A percentile compares a stretch with the other conserved stretches of the same genome.
These are phyloP conservation scores for Cladophialophora immunda DNA, from an alignment of 2,329 filamentous ascomycete species.

Conservation along the genomic window DNA sequence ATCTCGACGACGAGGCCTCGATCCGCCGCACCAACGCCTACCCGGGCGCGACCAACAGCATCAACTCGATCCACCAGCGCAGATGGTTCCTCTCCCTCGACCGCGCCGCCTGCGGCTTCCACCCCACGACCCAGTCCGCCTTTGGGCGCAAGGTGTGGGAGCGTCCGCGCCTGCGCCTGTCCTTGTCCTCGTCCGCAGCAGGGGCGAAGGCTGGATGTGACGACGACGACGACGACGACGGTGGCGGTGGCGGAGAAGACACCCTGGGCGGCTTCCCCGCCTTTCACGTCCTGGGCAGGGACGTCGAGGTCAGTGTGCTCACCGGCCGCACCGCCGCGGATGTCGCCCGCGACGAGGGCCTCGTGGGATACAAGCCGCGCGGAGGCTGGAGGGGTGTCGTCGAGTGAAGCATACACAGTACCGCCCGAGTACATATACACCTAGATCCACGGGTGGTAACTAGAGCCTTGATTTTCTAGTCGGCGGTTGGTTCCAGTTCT, in stretches of 20 bases:
- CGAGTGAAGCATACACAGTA: constrained; percentile 28
- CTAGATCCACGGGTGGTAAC: no score
- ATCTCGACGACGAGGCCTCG: constrained; percentile 42
- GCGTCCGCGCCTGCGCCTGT: constrained; percentile 22
- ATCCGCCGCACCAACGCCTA: constrained; percentile 72
- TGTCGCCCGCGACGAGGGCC: constrained; percentile 68
- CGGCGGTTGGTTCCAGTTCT: no score
- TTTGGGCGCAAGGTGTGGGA: constrained; percentile 42
- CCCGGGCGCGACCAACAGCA: constrained; percentile 69
- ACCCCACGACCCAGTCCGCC: constrained; percentile 19
- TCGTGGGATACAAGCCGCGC: constrained; percentile 64
- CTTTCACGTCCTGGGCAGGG: constrained; percentile 69
- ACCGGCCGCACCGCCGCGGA: constrained; percentile 69
- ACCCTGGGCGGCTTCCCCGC: constrained; percentile 57
- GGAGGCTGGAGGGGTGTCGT: constrained; percentile 65
- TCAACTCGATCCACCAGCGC: constrained; percentile 73
- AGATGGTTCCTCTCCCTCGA: constrained; percentile 73
- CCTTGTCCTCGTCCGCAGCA: background rate
- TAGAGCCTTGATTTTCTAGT: no score
- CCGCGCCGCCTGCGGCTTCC: constrained; percentile 66
- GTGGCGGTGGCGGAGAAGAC: background rate
- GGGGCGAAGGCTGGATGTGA: no score
- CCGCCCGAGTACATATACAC: no score
- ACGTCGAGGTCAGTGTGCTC: constrained; percentile 71
- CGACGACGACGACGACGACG: no score